A percentile compares a stretch with the other conserved stretches of the same genome.
Evolutionary conservation across 139 green algal genomes (phyloP).

Genomic region (Nannochloris sp.): DNA sequence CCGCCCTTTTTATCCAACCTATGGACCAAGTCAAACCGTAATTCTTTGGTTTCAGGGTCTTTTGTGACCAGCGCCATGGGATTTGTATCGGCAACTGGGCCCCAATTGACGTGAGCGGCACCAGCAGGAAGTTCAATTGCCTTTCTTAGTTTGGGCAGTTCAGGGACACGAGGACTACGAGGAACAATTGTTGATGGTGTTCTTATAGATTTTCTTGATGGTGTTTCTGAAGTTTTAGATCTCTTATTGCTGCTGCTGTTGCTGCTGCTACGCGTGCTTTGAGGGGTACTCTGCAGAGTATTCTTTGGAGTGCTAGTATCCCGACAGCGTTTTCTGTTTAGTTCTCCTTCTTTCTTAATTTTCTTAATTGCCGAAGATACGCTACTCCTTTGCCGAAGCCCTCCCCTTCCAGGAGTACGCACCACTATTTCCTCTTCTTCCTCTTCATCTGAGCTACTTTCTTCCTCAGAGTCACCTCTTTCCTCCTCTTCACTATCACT

Average conservation of each 20-base stretch:
- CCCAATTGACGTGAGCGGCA: constrained; percentile 14
- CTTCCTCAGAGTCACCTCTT: constrained; percentile 6
- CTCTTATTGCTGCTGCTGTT: background rate
- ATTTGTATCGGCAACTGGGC: constrained; percentile 17
- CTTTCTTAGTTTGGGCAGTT: background rate
- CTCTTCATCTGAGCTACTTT: background rate
- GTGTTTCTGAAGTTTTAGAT: too few relatives aligned
- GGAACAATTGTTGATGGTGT: background rate
- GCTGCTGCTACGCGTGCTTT: background rate
- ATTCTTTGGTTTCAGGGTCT: constrained; percentile 8
- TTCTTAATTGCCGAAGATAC: too few relatives aligned
- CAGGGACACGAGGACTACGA: background rate
- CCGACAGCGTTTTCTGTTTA: too few relatives aligned
- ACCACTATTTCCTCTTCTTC: constrained; percentile 9
- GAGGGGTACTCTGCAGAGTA: too few relatives aligned
- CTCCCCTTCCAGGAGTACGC: background rate
- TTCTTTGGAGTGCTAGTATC: too few relatives aligned
- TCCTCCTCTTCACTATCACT: background rate
- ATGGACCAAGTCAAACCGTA: constrained; percentile 15
- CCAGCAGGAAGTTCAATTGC: background rate
- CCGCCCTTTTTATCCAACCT: constrained; percentile 8
- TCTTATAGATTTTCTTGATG: background rate
- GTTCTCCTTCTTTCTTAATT: too few relatives aligned
- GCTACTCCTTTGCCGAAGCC: background rate
- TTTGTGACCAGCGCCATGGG: constrained; percentile 25